Percentiles rank a stretch among this genome's conserved stretches.
Evolutionary conservation across 192 early-diverging fungal species (phyloP).

Genomic region (Backusella westeae): DNA sequence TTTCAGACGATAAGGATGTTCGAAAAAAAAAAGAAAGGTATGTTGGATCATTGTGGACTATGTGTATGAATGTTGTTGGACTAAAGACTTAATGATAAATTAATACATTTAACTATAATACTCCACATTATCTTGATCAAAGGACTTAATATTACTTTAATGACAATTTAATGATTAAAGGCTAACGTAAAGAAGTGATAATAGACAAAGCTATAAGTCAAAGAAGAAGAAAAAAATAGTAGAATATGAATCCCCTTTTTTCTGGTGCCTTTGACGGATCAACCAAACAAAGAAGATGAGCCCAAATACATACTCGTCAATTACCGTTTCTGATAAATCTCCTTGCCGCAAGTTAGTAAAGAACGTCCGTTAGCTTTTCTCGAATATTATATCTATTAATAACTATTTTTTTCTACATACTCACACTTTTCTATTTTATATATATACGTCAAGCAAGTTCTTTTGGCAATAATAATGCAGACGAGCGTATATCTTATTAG

Average conservation of each 20-base stretch:
- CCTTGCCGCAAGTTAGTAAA: not conserved
- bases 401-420: not conserved
- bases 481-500: not conserved
- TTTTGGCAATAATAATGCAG: not conserved
- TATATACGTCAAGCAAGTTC: not conserved
- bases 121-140: not conserved
- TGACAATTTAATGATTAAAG: not conserved
- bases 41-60: not conserved
- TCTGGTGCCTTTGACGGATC: not conserved
- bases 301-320: not conserved
- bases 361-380: not conserved
- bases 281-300: not conserved
- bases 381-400: not conserved
- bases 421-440: not conserved
- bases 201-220: not conserved
- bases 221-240: not conserved
- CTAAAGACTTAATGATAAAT: not conserved
- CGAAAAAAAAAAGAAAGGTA: not conserved
- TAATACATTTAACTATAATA: not conserved
- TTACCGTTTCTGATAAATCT: not conserved
- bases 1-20: not conserved
- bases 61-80: not conserved
- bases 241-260: not conserved
- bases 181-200: not conserved
- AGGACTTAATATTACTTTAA: not conserved